Base-by-base conservation (phyloP, 202 grass and related monocot genomes). In the Hordeum pubiflorum region DNA sequence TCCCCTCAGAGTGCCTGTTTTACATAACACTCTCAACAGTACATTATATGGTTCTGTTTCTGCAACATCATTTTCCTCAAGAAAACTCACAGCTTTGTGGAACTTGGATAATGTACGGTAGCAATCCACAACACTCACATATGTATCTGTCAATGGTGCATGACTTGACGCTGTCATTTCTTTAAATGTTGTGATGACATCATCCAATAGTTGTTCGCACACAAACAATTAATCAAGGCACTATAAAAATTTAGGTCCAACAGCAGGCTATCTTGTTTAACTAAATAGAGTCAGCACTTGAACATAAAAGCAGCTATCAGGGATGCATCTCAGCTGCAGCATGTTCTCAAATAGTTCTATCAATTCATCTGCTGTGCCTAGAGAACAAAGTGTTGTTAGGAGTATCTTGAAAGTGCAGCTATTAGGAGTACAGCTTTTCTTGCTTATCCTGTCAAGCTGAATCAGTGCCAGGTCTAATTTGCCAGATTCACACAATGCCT, bases 381-480 rank as follows among this genome's bases (percentile, higher is more conserved):
- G 72, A 21, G 77, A 85, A 55, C 84, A 87, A 71, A 89, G 81
- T 15, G 55, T 29, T 6, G 22, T 73, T 52, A 89, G 85, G 65
- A 92, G 78, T 79, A 89, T 46, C 69, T 80, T 85, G 68, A 89
- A 92, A 2, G 87, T 92, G 33, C 17, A 29, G 33, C 67, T 85
- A 50, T 85, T 85, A 58, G 90, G 87, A 72, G 29, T 55, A 37
- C 87, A 92, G 1, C 54, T 63, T 54, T 92, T 92, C 78, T 76
- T 84, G 37, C 63, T 32, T 87, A 92, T 89, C 78, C 75, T 89
- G 27, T 79, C 68, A 71, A 89, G 61, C 87, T 92, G 90, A 76
- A 79, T 77, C 23, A 92, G 5, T 9, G 90, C 78, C 34, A 89
- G 60, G 29, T 89, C 90, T 36, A 92, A 79, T 60, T 50, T 79